Evolutionary conservation across 2,329 filamentous ascomycete genomes (phyloP), one percentile per base, ranked within the genome.

Genomic region (Alternaria metachromatica): DNA sequence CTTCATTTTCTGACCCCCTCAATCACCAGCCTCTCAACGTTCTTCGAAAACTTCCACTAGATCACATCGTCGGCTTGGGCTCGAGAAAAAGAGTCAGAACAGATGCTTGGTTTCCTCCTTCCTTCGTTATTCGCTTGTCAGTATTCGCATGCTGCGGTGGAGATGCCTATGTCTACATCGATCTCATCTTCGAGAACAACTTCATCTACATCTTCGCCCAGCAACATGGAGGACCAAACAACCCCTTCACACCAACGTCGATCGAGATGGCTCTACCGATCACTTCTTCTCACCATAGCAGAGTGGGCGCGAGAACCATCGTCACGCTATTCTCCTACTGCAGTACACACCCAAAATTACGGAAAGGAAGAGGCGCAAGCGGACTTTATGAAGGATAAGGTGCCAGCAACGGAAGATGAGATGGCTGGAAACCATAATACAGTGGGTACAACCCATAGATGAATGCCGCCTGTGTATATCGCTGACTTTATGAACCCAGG

Each of bases 31-130:
- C 37, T 18, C 37, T 41, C 37, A 41, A n/a, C 37, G 15, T 41
- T 41, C 37, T 18, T 8, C 37, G n/a, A 2, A 41, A 41, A n/a
- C n/a, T 41, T 41, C 37, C 37, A n/a, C 9, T 41, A 18, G 9
- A 18, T 18, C n/a, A 18, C n/a, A 18, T 10, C 37, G 15, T 41
- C n/a, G 9, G 9, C 37, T 41, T 41, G 37, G n/a, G 37, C 15
- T 41, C 37, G 37, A 9, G 13, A 44, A 50, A 21, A 50, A 21
- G 15, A 20, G 23, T 8, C 15, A 20, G 13, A 15, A 8, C 21
- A 55, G n/a, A 55, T 55, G 23, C 53, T 55, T n/a, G 53, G 21
- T 13, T 44, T 55, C 10, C 33, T 55, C 33, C 53, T 55, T 44
- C 53, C 53, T 12, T 11, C 53, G 5, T 28, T 44, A 25, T 55